phyloP scores from a whole-genome alignment of 257 asterid species.

The Plantago ovata region DNA sequence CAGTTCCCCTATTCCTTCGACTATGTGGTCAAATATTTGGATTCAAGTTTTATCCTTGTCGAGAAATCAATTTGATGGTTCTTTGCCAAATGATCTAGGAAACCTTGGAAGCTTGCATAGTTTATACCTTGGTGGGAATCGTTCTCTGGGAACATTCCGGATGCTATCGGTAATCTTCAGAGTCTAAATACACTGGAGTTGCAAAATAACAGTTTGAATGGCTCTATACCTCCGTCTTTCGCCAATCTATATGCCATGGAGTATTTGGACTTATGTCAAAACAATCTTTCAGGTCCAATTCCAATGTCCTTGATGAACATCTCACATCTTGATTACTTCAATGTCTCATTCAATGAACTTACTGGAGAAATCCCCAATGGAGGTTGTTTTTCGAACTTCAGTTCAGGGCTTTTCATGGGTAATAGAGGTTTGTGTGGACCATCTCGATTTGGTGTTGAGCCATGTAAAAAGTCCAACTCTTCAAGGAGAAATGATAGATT shows the following conservation, averaged over 20 bases:
- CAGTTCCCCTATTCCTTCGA: conserved; percentile 20
- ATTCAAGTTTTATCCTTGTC: neutral
- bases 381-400: neutral
- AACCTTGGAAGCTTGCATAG: neutral
- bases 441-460: neutral
- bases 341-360: neutral
- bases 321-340: neutral
- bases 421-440: conserved; percentile 1
- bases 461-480: neutral
- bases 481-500: neutral
- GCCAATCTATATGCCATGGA: neutral
- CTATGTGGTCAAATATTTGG: conserved; percentile 13
- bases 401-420: neutral
- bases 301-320: neutral
- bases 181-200: too few relatives aligned
- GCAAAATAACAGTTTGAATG: conserved; percentile 2
- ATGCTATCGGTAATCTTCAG: too few relatives aligned
- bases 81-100: conserved; percentile 18
- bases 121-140: neutral
- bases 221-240: neutral
- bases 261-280: neutral
- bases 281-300: neutral
- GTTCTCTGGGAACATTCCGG: too few relatives aligned
- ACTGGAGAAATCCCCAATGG: neutral
- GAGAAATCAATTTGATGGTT: conserved; percentile 17